phyloP scores from a whole-genome alignment of 495 filamentous ascomycete genomes.

The Baudoinia panamericana region DNA sequence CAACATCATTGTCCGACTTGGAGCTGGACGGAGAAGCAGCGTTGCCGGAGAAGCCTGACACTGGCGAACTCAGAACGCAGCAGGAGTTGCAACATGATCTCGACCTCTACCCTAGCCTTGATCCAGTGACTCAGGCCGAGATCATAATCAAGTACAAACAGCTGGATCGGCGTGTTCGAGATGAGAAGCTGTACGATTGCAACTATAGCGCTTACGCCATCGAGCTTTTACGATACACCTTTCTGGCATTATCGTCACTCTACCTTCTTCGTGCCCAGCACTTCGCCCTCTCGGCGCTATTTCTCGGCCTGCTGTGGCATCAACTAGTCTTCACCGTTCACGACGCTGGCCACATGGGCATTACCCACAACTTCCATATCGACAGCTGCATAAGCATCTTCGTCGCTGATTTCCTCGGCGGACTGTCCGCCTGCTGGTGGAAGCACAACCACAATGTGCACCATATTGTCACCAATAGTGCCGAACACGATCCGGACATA shows the following conservation, averaged over 20 bases:
- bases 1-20: slow-evolving; percentile 35
- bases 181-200: slow-evolving; percentile 70
- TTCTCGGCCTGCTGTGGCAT: slow-evolving; percentile 82
- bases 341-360: slow-evolving; percentile 95
- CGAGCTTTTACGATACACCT: slow-evolving; percentile 60
- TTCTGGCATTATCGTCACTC: slow-evolving; percentile 52
- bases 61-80: slow-evolving; percentile 33
- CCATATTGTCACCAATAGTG: slow-evolving; percentile 91
- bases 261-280: slow-evolving; percentile 56
- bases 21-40: slow-evolving; percentile 30
- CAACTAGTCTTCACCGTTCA: slow-evolving; percentile 91
- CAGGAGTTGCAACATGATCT: slow-evolving; percentile 47
- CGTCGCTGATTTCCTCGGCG: slow-evolving; percentile 81
- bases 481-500: slow-evolving; percentile 96
- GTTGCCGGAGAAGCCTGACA: not conserved
- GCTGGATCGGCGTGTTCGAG: slow-evolving; percentile 55
- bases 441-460: slow-evolving; percentile 96
- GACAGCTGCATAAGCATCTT: slow-evolving; percentile 82
- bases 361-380: slow-evolving; percentile 73
- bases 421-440: slow-evolving; percentile 93
- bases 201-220: slow-evolving; percentile 70
- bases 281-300: slow-evolving; percentile 63
- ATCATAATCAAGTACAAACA: slow-evolving; percentile 72
- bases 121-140: slow-evolving; percentile 56
- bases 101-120: slow-evolving; percentile 69